Base-by-base conservation (phyloP, 2,329 filamentous ascomycete species). In the Bipolaris bicolor region DNA sequence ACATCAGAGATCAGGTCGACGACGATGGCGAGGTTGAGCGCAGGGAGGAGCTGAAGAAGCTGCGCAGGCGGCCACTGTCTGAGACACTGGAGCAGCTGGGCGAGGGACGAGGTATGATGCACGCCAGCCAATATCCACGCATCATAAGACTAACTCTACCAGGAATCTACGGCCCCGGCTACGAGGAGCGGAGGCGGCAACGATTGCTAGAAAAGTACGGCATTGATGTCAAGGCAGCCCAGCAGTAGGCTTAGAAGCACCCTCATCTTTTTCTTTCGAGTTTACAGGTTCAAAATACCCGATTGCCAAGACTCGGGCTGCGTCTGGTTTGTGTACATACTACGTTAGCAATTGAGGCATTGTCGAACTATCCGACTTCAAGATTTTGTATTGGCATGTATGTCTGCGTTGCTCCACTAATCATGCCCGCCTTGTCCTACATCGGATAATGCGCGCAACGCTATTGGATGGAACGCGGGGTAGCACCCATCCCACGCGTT, bases 171-270 rank as follows among this genome's bases (percentile, higher is more conserved):
- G 90, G 86, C 39, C 88, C 90, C 15, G 91, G 91, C 49, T 97
- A 95, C 74, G 89, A 91, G 68, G 91, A 96, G 82, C 84, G 93
- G 77, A 88, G 93, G 77, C 86, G 87, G 65, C 83, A 92, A 80
- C 85, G 91, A 68, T 84, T 97, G 77, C 88, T 91, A 84, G 88
- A 92, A 79, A 91, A 88, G 77, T 97, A 97, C 72, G 92, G 92
- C 57, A 86, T 96, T 71, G 92, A 96, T 65, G 88, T 97, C 34
- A 69, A 68, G 64, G 70, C 66, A 46, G 69, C 68, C 39, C 67
- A 73, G 52, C 64, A 70, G 61, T 58, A 57, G 33, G 55, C 41
- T 47, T 62, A 60, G 55, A 63, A 36, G 36, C 58, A 56, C 26
- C 29, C 15, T 61, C 49, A 48, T 46, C 16, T 47, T 68, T 69